Evolutionary conservation across 1,139 yeast genomes (phyloP).

Genomic region (Debaryomyces sp.): DNA sequence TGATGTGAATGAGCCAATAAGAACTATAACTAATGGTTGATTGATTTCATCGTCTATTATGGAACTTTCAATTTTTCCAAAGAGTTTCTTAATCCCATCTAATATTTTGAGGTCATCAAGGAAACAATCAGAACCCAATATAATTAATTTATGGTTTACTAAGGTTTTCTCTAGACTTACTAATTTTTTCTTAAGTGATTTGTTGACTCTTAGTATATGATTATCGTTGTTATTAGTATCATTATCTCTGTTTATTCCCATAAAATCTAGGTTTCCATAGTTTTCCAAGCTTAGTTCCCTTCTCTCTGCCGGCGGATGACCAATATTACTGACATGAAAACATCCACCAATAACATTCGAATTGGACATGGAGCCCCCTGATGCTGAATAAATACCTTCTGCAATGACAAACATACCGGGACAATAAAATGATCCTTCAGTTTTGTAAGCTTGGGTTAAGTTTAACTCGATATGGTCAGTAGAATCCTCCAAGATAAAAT

Average conservation of each 20-base stretch:
- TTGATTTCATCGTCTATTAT: conserved; percentile 35
- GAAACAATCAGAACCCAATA: conserved; percentile 74
- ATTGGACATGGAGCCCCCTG: conserved; percentile 45
- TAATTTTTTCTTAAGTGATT: conserved; percentile 57
- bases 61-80: conserved; percentile 49
- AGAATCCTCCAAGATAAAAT: conserved; percentile 77
- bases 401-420: conserved; percentile 81
- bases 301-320: conserved; percentile 88
- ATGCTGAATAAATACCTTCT: conserved; percentile 81
- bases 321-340: conserved; percentile 75
- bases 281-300: conserved; percentile 67
- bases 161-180: conserved; percentile 58
- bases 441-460: conserved; percentile 63
- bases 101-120: conserved; percentile 61
- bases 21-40: conserved; percentile 55
- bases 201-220: conserved; percentile 56
- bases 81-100: conserved; percentile 64
- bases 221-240: conserved; percentile 29
- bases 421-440: conserved; percentile 69
- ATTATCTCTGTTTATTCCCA: conserved; percentile 60
- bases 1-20: conserved; percentile 65
- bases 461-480: conserved; percentile 76
- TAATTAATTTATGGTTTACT: conserved; percentile 57
- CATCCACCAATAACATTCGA: conserved; percentile 43
- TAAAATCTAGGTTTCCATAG: conserved; percentile 77